phyloP scores from a whole-genome alignment of 306 rosid species.

The Fragaria ananassa region DNA sequence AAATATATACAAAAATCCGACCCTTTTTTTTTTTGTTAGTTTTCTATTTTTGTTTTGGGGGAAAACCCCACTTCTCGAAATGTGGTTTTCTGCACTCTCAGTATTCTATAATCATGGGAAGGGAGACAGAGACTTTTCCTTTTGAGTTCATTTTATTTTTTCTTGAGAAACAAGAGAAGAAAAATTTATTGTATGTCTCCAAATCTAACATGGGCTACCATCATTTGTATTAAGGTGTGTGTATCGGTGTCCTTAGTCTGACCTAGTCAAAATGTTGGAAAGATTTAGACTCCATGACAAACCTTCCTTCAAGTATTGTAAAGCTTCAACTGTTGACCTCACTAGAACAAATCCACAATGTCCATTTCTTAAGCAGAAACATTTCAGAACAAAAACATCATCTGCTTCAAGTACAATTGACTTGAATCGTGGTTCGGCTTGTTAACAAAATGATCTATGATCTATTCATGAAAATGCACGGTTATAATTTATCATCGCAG shows the following conservation, averaged over 20 bases:
- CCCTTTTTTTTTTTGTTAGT: background rate
- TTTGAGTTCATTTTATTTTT: background rate
- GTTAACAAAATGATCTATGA: background rate
- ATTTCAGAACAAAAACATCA: background rate
- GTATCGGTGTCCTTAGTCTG: slow-evolving; percentile 36
- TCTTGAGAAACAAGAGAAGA: background rate
- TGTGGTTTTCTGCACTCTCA: slow-evolving; percentile 26
- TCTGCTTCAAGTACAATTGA: background rate
- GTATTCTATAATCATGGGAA: slow-evolving; percentile 22
- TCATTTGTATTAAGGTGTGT: slow-evolving; percentile 15
- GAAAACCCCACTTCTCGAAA: slow-evolving; percentile 24
- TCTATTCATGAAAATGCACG: background rate
- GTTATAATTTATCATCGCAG: background rate
- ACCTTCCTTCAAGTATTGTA: background rate
- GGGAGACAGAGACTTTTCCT: slow-evolving; percentile 14
- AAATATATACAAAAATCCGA: background rate
- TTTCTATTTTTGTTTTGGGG: background rate
- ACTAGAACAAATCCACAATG: background rate
- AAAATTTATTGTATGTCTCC: background rate
- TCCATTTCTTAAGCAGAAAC: slow-evolving; percentile 7
- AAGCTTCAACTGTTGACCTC: slow-evolving; percentile 33
- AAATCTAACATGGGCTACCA: slow-evolving; percentile 9
- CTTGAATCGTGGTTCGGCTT: background rate
- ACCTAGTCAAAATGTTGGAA: slow-evolving; percentile 49
- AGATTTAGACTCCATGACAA: slow-evolving; percentile 1